Evolutionary conservation across 805 yeast genomes (phyloP), one percentile per base, ranked within the genome.

Genomic region (Sungouiozyma intestinalis): DNA sequence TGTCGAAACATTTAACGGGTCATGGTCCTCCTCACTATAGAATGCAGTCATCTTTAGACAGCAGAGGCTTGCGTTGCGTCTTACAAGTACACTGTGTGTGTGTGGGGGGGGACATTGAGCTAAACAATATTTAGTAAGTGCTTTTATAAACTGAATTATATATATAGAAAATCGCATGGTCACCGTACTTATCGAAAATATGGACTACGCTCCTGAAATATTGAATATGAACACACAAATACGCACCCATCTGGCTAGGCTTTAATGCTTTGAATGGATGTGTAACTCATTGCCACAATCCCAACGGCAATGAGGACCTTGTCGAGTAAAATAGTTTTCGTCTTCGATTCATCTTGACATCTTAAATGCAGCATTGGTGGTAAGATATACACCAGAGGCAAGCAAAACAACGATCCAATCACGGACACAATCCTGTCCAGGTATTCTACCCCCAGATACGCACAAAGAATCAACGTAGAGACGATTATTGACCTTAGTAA

Each of bases 381-480:
- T 53, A 83, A 82, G 77, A 84, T 79, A 64, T 84, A 84, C 4
- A 84, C 92, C 64, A 84, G 70, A 2, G 94, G 94, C 42, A 84
- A 81, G 54, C 94, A 84, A 1, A 90, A 88, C 64, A 84, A 80
- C 40, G 87, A 81, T 3, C 94, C 94, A 40, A 84, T 82, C 54
- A 84, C 77, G 2, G 88, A 78, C 9, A 84, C 90, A 62, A 84
- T 81, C 48, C 67, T 70, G 56, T 84, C 92, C 47, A 84, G 63
- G 51, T 81, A 75, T 44, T 73, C 67, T 1, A 87, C 81, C 0
- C 90, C 90, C 46, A 69, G 68, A 47, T 76, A 73, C 0, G 92
- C 86, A 45, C 79, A 67, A 13, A 66, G 47, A 1, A 80, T 70
- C 2, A 84, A 79, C 2, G 68, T 45, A 0, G 70, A 38, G 0